Evolutionary conservation across 352 stramenopile genomes (phyloP), one percentile per base, ranked within the genome.

Genomic region (Globisporangium mamillatum): DNA sequence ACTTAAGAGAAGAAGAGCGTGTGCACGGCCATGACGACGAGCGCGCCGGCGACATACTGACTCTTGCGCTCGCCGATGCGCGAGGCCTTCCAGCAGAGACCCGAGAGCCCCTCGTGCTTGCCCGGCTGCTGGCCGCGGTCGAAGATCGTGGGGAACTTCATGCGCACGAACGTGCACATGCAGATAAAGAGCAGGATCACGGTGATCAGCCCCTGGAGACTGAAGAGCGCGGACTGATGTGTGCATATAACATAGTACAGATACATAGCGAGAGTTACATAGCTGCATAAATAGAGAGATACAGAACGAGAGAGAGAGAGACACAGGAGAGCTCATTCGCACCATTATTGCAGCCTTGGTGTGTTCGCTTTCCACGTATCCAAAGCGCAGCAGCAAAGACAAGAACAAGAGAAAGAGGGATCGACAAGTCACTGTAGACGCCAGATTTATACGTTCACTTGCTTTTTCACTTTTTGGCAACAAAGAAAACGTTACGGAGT

Each of bases 111-210:
- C 69, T 97, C 89, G 73, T 96, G 89, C 68, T 94, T 92, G 64
- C 87, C 84, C 4, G 84, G 84, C 53, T 91, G 78, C 77, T 94
- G 81, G 18, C 78, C 78, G 34, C 81, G 86, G 76, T 98, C 97
- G 76, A 99, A 99, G 63, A 99, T 96, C 52, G 87, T 94, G 24
- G 96, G 94, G 74, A 98, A 91, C 70, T 98, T 95, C 75, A 97
- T 96, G 71, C 97, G 92, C 46, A 99, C 85, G 85, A 98, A 99
- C 12, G 96, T 97, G 78, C 93, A 98, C 41, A 94, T 98, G 81
- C 96, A 99, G 81, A 99, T 98, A 75, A 99, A 92, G 54, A 99
- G 88, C 62, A 99, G 73, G 53, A 99, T 81, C 46, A 99, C 93
- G 20, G 96, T 99, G 50, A 99, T 88, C 55, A 99, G 80, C 36